A percentile compares a stretch with the other conserved stretches of the same genome.
phyloP scores from a whole-genome alignment of 1,284 basidiomycete genomes.

The Puccinia coronata region DNA sequence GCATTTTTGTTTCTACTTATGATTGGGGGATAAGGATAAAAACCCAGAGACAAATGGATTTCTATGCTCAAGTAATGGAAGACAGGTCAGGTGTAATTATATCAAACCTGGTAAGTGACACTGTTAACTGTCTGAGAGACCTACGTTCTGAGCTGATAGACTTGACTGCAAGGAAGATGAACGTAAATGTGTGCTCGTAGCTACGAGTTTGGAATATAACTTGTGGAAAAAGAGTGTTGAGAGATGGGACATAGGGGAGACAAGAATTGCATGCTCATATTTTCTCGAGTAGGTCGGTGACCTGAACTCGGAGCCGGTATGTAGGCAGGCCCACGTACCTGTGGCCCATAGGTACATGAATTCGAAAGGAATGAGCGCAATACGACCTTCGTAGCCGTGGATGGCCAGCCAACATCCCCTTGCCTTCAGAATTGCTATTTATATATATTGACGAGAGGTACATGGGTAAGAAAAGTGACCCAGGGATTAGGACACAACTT shows the following conservation, averaged over 20 bases:
- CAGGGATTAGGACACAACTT: too few species aligned
- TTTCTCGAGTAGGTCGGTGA: not conserved
- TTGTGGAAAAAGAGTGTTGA: not conserved
- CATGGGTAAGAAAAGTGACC: too few species aligned
- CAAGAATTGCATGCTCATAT: too few species aligned
- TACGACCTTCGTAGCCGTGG: conserved; percentile 3
- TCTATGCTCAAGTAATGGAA: not conserved
- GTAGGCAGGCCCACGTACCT: too few species aligned
- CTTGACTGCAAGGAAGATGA: not conserved
- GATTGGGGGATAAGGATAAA: not conserved
- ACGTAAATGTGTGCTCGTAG: not conserved
- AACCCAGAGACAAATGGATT: not conserved
- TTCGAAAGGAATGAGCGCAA: conserved; percentile 18
- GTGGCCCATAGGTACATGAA: not conserved
- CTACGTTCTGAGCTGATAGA: not conserved
- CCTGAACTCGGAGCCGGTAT: not conserved
- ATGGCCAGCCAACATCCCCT: conserved; percentile 22
- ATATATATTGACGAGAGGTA: too few species aligned
- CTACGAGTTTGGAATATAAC: not conserved
- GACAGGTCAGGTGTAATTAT: conserved; percentile 19
- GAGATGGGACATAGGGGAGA: not conserved
- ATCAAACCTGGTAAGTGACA: not conserved
- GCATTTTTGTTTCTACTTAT: conserved; percentile 6
- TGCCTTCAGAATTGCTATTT: conserved; percentile 10
- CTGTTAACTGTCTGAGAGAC: not conserved